Evolutionary conservation across 306 rosid species (phyloP), one percentile per base, ranked within the genome.

Genomic region (Castanospermum australe): DNA sequence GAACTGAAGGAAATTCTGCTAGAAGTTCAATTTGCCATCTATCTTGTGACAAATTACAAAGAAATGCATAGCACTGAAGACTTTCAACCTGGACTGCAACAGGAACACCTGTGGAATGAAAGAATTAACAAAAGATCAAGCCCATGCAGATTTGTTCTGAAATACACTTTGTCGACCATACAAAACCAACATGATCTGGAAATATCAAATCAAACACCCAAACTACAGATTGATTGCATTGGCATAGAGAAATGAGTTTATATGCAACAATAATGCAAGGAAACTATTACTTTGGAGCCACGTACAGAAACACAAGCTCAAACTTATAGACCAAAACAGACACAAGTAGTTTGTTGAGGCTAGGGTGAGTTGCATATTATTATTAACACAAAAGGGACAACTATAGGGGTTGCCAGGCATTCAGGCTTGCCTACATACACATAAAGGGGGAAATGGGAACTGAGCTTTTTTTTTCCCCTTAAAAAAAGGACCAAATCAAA

Each of bases 11-110:
- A 78, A 95, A 92, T 73, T 89, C 97, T 0, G 88, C 88, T 47
- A 92, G 70, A 77, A 89, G 88, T 81, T 91, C 91, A 83, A 80
- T 65, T 56, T 76, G 86, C 84, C 92, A 81, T 62, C 80, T 80
- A 67, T 84, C 90, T 74, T 89, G 92, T 20, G 90, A 76, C 75
- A 85, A 84, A 79, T 62, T 81, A 79, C 95, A 92, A 65, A 90
- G 92, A 82, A 81, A 85, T 22, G 87, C 81, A 81, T 88, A 91
- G 81, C 94, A 91, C 64, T 86, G 81, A 54, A 95, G 98, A 84
- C 97, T 92, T 88, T 89, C 97, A 72, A 92, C 80, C 88, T 91
- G 97, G 45, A 91, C 92, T n/a, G 87, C 84, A 82, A 75, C 73
- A 78, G 97, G 94, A 81, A 90, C 86, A 77, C 89, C 99, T 95